Percentiles rank a stretch among this genome's conserved stretches.
These are phyloP conservation scores for Rasamsonia emersonii DNA, from an alignment of 2,329 filamentous ascomycete genomes.

Conservation along the genomic window DNA sequence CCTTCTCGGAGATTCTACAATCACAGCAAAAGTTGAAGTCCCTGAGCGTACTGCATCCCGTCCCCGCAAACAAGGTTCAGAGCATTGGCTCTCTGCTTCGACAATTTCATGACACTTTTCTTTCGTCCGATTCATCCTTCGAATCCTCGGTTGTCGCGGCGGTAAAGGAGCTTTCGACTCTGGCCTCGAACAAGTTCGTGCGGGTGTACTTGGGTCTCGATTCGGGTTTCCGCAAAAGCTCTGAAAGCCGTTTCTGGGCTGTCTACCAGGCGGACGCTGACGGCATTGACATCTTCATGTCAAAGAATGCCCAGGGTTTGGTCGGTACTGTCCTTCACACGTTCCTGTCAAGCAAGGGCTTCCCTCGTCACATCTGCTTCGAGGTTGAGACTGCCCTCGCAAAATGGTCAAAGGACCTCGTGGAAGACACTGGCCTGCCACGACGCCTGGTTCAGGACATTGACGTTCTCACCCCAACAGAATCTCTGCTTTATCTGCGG, in stretches of 20 bases:
- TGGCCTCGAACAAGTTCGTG: constrained; percentile 19
- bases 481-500: constrained; percentile 32
- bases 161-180: constrained; percentile 22
- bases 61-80: constrained; percentile 25
- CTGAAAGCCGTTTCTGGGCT: constrained; percentile 33
- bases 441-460: constrained; percentile 35
- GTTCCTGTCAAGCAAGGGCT: constrained; percentile 35
- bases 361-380: constrained; percentile 31
- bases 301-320: constrained; percentile 36
- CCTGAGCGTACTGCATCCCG: constrained; percentile 33
- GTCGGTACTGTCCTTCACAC: constrained; percentile 38
- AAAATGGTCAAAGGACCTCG: constrained; percentile 24
- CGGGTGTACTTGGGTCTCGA: constrained; percentile 30
- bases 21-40: constrained; percentile 36
- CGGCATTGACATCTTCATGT: constrained; percentile 33
- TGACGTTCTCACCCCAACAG: constrained; percentile 33
- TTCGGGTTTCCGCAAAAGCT: constrained; percentile 31
- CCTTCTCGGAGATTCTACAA: constrained; percentile 38
- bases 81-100: constrained; percentile 23
- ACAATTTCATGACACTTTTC: constrained; percentile 21
- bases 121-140: constrained; percentile 12
- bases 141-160: constrained; percentile 16
- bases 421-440: constrained; percentile 22
- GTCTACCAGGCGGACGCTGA: constrained; percentile 29
- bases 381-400: constrained; percentile 31